Base-by-base conservation (phyloP, 176 grass and related monocot species). In the Hsuehochloa calcarea region DNA sequence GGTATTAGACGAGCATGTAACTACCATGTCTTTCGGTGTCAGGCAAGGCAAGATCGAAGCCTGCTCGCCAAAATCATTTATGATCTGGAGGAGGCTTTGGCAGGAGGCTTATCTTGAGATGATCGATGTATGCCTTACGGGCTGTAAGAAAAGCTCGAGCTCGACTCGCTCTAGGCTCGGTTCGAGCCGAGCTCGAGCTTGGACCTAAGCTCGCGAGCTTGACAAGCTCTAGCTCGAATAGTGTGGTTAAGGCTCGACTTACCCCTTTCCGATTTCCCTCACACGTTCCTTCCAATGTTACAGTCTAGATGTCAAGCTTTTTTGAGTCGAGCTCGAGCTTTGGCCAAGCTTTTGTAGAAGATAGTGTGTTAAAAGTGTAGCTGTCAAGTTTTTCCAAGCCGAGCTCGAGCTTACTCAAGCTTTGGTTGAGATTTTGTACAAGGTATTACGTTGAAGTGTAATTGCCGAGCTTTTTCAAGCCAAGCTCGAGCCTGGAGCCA, bases 141-240 rank as follows among this genome's bases (percentile, higher is more conserved):
- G 1, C 16, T 19, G 5, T 19, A 54, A 54, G 1, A 54, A 54
- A 20, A 20, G 46, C 5, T 54, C 16, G 1, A 20, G 51, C 17
- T 19, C 5, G 0, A 22, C 0, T 0, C 7, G 2, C 19, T 2
- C 0, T 56, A 0, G 2, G 2, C 6, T n/a, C 3, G 0, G 8
- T 19, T 54, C 5, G 0, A 19, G 0, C 5, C 3, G 7, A 52
- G 5, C 50, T 19, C 5, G 1, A 54, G 50, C 0, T 56, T 22
- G 0, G 7, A 22, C 0, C 8, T 22, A 59, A 59, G 0, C 22
- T n/a, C 0, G 0, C 0, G 3, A 59, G 3, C 0, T 8, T 59
- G 1, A 59, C 8, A 5, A 16, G 4, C 13, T 50, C 3, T 0
- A 58, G 8, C 0, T 59, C 8, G 3, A 58, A 9, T n/a, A n/a